Conservation (phyloP, 352 stramenopile genomes). For the Ophiocytium majus region DNA sequence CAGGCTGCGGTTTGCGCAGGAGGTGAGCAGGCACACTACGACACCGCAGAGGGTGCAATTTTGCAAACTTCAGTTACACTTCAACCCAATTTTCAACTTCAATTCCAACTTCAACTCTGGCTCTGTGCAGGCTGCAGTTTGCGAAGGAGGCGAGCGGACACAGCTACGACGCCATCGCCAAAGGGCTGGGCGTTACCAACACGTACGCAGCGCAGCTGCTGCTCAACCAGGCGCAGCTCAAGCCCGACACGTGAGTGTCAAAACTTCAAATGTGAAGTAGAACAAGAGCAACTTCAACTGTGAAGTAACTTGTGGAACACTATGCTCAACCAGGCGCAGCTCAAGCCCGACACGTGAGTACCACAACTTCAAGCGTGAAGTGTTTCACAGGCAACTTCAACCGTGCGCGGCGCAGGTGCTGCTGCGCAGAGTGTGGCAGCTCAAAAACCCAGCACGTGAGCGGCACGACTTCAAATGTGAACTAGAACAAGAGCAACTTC, state of each 20-base stretch:
- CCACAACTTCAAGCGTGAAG: no score
- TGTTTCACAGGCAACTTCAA: no score
- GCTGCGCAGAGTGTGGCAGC: no score
- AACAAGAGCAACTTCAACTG: no score
- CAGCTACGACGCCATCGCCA: conserved; percentile 64
- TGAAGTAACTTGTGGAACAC: no score
- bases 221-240: conserved; percentile 64
- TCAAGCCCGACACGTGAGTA: conserved; percentile 40
- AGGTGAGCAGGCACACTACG: not conserved
- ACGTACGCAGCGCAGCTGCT: conserved; percentile 65
- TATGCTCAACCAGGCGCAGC: conserved; percentile 65
- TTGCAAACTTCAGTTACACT: no score
- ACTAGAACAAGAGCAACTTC: no score
- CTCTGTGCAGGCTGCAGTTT: not conserved
- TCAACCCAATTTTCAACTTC: no score
- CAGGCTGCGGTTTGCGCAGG: not conserved
- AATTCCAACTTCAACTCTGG: not conserved
- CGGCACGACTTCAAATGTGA: no score
- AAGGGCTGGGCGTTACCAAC: conserved; percentile 63
- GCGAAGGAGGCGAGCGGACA: conserved; percentile 39
- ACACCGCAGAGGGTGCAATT: not conserved
- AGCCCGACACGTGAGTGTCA: not conserved
- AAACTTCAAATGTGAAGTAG: no score
- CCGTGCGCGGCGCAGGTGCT: no score
- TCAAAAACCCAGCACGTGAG: no score